These are phyloP conservation scores for Chloranthus sessilifolius DNA, from an alignment of 164 flowering plant genomes.

Conservation along the genomic window DNA sequence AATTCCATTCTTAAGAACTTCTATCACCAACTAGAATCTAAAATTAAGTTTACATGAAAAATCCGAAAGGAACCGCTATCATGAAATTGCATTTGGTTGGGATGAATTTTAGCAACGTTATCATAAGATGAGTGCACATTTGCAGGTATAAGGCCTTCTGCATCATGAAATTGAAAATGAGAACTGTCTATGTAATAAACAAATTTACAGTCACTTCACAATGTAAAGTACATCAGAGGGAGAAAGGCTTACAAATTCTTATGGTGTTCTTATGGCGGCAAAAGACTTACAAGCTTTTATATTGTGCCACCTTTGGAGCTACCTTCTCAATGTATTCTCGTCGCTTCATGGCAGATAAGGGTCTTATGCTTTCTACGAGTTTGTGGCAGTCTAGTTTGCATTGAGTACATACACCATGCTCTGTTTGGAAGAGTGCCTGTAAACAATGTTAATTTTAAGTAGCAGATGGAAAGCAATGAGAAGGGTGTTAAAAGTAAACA, in stretches of 20 bases:
- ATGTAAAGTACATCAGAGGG: background rate
- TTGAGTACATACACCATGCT: slow-evolving; percentile 66
- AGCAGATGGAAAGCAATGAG: no score
- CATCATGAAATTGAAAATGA: slow-evolving; percentile 1
- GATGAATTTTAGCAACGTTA: no score
- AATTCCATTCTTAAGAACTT: no score
- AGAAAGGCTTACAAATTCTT: no score
- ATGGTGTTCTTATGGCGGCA: no score
- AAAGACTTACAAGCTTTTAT: slow-evolving; percentile 52
- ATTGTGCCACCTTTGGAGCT: slow-evolving; percentile 59
- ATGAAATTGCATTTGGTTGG: no score
- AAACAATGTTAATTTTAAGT: slow-evolving; percentile 5
- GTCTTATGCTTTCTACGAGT: slow-evolving; percentile 53
- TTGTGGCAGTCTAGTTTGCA: slow-evolving; percentile 77
- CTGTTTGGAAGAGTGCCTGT: slow-evolving; percentile 76
- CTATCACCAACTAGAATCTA: no score
- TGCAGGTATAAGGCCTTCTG: no score
- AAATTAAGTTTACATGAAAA: no score
- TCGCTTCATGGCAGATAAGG: slow-evolving; percentile 43
- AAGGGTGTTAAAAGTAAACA: no score
- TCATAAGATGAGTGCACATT: no score
- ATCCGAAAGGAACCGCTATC: no score
- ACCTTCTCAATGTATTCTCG: slow-evolving; percentile 40
- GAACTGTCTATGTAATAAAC: background rate
- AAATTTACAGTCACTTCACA: background rate